Evolutionary conservation across 176 grass and related monocot species (phyloP).

Genomic region (Musa beccarii): DNA sequence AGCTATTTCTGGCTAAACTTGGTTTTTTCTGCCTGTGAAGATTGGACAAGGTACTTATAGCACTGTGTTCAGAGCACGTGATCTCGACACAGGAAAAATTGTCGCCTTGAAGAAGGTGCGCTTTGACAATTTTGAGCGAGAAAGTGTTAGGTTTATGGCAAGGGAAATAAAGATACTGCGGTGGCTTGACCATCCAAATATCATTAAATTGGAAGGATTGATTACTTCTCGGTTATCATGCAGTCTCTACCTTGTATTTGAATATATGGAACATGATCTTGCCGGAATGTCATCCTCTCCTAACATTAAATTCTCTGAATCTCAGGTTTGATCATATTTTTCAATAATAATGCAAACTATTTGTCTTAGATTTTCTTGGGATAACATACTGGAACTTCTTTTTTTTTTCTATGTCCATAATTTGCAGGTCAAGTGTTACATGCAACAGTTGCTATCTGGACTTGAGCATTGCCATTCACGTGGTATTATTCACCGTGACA

Average conservation of each 20-base stretch:
- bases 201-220: constrained; percentile 89
- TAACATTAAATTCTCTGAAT: constrained; percentile 67
- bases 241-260: constrained; percentile 92
- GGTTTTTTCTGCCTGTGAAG: constrained; percentile 23
- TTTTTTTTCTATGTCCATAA: constrained; percentile 12
- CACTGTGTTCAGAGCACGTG: constrained; percentile 82
- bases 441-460: constrained; percentile 77
- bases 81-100: constrained; percentile 74
- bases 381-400: not conserved
- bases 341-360: not conserved
- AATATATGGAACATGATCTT: constrained; percentile 99
- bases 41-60: constrained; percentile 98
- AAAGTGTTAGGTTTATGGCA: constrained; percentile 95
- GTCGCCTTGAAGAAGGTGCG: constrained; percentile 97
- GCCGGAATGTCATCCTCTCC: constrained; percentile 82
- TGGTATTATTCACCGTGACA: constrained; percentile 74
- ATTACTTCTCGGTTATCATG: constrained; percentile 76
- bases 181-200: constrained; percentile 82
- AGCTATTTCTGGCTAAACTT: constrained; percentile 8
- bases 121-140: constrained; percentile 86
- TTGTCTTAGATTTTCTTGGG: not conserved
- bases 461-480: constrained; percentile 76
- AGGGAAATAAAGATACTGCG: constrained; percentile 77
- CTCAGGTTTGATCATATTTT: constrained; percentile 43
- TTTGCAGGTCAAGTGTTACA: constrained; percentile 89